A percentile compares a stretch with the other conserved stretches of the same genome.
Conservation (phyloP, 805 yeast species). For the Cyberlindnera veronae region DNA sequence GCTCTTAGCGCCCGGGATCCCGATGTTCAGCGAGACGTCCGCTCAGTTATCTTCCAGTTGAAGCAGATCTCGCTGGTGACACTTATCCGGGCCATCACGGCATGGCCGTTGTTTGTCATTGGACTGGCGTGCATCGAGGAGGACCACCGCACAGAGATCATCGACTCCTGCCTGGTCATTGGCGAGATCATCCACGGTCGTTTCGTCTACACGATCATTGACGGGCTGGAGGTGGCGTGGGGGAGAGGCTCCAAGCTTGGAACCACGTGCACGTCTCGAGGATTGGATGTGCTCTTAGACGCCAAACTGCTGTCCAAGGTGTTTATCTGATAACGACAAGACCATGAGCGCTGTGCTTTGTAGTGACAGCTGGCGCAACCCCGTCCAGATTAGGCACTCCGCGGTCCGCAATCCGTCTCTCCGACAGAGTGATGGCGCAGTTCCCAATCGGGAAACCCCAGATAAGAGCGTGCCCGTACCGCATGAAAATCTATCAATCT, state of each 20-base stretch:
- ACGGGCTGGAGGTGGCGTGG: conserved; percentile 11
- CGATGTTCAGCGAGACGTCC: conserved; percentile 15
- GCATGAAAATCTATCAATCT: too few relatives aligned
- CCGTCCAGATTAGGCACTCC: too few relatives aligned
- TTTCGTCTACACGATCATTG: conserved; percentile 7
- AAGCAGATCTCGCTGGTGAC: conserved; percentile 8
- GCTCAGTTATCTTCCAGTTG: conserved; percentile 5
- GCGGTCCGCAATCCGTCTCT: too few relatives aligned
- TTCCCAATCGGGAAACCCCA: too few relatives aligned
- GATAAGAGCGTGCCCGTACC: too few relatives aligned
- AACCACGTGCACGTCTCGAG: not conserved
- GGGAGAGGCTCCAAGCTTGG: conserved; percentile 5
- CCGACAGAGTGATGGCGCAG: too few relatives aligned
- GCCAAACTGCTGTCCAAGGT: conserved; percentile 1
- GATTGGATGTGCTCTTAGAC: conserved; percentile 7
- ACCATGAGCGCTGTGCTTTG: too few relatives aligned
- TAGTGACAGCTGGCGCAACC: too few relatives aligned
- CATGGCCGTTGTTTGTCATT: conserved; percentile 9
- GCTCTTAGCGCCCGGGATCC: conserved; percentile 5
- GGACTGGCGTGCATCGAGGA: conserved; percentile 8
- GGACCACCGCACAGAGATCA: conserved; percentile 3
- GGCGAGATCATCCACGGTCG: conserved; percentile 14
- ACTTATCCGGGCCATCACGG: conserved; percentile 10
- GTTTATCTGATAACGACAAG: conserved; percentile 1
- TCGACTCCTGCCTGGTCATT: conserved; percentile 4